A percentile compares a stretch with the other conserved stretches of the same genome.
Conservation (phyloP, 495 filamentous ascomycete genomes). For the Neurospora cerealis region DNA sequence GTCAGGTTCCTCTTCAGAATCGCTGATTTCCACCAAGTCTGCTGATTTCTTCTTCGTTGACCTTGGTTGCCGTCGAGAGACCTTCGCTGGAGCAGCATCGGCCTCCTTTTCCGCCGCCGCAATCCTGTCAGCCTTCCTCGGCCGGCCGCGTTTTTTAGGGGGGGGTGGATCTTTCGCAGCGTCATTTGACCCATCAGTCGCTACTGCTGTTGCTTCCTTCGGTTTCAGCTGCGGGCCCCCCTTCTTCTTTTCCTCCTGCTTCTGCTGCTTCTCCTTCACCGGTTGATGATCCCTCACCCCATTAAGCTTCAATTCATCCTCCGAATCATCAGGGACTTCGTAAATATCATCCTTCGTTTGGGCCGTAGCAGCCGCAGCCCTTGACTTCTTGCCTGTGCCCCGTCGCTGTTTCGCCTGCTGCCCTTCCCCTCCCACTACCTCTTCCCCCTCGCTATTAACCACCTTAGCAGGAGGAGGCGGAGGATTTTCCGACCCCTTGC, state of each 20-base stretch:
- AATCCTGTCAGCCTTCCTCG: constrained; percentile 4
- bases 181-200: not conserved
- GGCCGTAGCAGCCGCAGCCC: not conserved
- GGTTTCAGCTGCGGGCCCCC: not conserved
- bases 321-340: constrained; percentile 32
- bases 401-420: constrained; percentile 2
- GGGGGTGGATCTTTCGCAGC: not conserved
- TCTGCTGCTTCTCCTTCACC: not conserved
- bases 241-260: constrained; percentile 1
- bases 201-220: not conserved
- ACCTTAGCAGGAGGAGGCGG: not conserved
- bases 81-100: constrained; percentile 1
- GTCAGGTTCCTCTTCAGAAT: not conserved
- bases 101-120: not conserved
- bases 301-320: constrained; percentile 20
- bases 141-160: constrained; percentile 13
- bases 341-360: constrained; percentile 19
- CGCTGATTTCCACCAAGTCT: not conserved
- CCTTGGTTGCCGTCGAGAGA: not conserved
- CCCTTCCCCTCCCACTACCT: not conserved
- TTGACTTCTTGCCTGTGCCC: not conserved
- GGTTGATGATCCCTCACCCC: not conserved
- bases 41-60: not conserved
- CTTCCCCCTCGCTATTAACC: not conserved
- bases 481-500: not conserved